Evolutionary conservation across 176 grass and related monocot species (phyloP), one percentile per base, ranked within the genome.

Genomic region (Zizania latifolia): DNA sequence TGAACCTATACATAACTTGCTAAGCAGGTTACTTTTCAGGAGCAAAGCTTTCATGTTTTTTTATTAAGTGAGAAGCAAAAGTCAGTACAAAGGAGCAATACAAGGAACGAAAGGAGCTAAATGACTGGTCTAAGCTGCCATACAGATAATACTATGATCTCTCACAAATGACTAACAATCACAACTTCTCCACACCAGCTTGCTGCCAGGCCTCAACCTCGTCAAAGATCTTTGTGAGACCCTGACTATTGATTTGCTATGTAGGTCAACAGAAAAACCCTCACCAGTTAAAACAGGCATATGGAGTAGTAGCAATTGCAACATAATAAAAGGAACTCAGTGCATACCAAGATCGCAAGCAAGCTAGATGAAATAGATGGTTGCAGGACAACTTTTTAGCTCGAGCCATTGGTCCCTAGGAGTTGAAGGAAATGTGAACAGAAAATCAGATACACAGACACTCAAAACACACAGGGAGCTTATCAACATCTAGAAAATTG

Each of bases 341-440:
- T 21, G 41, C 33, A 56, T 99, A 99, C 96, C 96, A 99, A 81
- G 96, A 94, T 71, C 92, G 88, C 76, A 99, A 92, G 40, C 96
- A 99, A 57, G 87, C 72, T 65, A 99, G 92, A 92, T 99, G 96
- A 69, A 99, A 99, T 58, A 99, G 83, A 85, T 99, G 96, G 72
- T 92, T 90, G 85, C 96, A 99, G 30, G 92, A 70, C 56, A 99
- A 76, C 74, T 90, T 99, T 89, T 99, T 99, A 58, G 96, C 96
- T 88, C 89, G 85, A 46, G 82, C 85, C 96, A 99, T 99, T 43
- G 96, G 92, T 84, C 92, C 96, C 96, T 95, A 71, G 36, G 40
- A 71, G 29, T 84, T 74, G 39, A 45, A 85, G 26, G 60, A 82
- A 86, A 80, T 57, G 4, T 68, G 37, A 59, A 40, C 19, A 70